Base-by-base conservation (phyloP, 2,329 filamentous ascomycete species). In the Fusarium neocosmosporiellum region DNA sequence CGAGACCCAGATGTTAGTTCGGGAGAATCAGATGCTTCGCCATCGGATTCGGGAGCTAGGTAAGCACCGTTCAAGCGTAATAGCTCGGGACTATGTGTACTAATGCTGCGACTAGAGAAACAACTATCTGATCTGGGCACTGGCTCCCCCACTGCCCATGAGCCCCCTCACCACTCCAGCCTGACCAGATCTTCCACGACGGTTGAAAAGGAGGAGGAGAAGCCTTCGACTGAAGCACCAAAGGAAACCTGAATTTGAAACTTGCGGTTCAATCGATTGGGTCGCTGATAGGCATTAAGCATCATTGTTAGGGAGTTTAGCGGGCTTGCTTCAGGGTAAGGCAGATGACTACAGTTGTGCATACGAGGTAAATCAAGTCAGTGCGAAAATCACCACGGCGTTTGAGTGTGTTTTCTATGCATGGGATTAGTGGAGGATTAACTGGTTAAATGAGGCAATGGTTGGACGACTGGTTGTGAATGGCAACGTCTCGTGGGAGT, bases 21-120 rank as follows among this genome's bases (percentile, higher is more conserved):
- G 93, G 29, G 93, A 95, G 83, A 96, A 95, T 75, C 93, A 95
- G 81, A 95, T 96, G 93, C 84, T 96, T 59, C 90, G 92, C 69
- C 88, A 91, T 79, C 87, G 93, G 57, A 93, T 95, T 67, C 87
- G 91, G 37, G 93, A 95, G 77, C 83, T 95, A 16, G 92, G 92
- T 93, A 83, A 74, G 86, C 59, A n/a, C 54, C n/a, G n/a, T 9
- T n/a, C 24, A 6, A 16, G 8, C 2, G 1, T n/a, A 4, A 11
- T 7, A 22, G 55, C 20, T 13, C 24, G 24, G 9, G 6, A 20
- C 14, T 36, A 50, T 50, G 6, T 50, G 37, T 50, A 7, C 67
- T 78, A 68, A 76, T 27, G 57, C 9, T 54, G 4, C 62, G 36
- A 29, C 34, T 67, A 89, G 88, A 89, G 77, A 87, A 87, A 67